Base-by-base conservation (phyloP, 2,329 filamentous ascomycete species). In the Botrytis medusae region DNA sequence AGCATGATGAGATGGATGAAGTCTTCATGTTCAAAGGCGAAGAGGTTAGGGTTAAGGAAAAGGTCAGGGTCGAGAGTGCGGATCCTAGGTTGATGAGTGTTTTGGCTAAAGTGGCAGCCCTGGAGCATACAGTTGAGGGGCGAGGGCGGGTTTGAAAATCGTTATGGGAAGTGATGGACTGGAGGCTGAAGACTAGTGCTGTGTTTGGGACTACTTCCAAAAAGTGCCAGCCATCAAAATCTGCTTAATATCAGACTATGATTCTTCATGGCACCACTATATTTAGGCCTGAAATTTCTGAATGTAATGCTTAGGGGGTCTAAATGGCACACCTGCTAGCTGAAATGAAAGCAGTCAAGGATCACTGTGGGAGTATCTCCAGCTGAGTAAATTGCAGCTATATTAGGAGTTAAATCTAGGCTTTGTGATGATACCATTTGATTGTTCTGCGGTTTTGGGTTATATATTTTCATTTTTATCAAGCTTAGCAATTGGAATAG, bases 31-130 rank as follows among this genome's bases (percentile, higher is more conserved):
- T 73, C 73, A 72, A 74, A 22, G 88, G 88, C 7, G 87, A 90
- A 72, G 90, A 96, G 75, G 94, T 98, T 4, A 91, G 90, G 76
- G 95, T 98, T 63, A 90, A 91, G 77, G 95, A 98, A 81, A 98
- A 98, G 84, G 89, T 97, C 7, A 87, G 92, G 59, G 91, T 98
- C 2, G 95, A 97, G 74, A 78, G 79, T 79, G 93, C 94, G 72
- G 95, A 98, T 81, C 95, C 95, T 1, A 95, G 90, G 78, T 81
- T 98, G 76, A 90, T 98, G 81, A 92, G 93, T 51, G 86, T 96
- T 48, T 91, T 93, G 81, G 92, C 94, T 8, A 98, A 98, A 83
- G 84, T 98, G 77, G 89, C 87, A 44, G 94, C 93, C 7, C 83
- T 98, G 73, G 91, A 92, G 75, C 89, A 94, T 78, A 91, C 91